Percentiles rank a stretch among this genome's conserved stretches.
phyloP scores from a whole-genome alignment of 345 rosid genomes.

The Linum tenue region DNA sequence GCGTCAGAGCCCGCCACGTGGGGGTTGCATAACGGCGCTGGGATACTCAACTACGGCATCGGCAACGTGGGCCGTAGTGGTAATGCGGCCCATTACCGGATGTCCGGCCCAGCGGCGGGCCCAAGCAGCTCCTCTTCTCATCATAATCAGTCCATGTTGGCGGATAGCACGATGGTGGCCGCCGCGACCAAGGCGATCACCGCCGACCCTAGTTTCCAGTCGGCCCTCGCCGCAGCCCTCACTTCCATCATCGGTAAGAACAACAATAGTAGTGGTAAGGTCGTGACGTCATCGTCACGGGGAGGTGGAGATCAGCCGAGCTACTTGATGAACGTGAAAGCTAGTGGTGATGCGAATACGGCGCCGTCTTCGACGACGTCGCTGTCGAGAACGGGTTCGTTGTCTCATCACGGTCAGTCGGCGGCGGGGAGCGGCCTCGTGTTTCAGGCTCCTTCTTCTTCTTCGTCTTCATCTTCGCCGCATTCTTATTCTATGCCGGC shows the following conservation, averaged over 20 bases:
- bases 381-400: conserved; percentile 6
- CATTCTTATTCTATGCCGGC: too few species aligned
- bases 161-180: conserved; percentile 44
- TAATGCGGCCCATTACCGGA: not conserved
- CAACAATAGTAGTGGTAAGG: not conserved
- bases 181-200: conserved; percentile 67
- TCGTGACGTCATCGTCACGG: conserved; percentile 7
- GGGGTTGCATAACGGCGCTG: conserved; percentile 25
- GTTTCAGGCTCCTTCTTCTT: conserved; percentile 24
- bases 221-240: conserved; percentile 65
- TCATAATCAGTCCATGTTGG: conserved; percentile 21
- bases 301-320: not conserved
- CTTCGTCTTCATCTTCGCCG: conserved; percentile 24
- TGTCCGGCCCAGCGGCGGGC: conserved; percentile 26
- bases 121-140: not conserved
- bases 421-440: conserved; percentile 8
- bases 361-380: conserved; percentile 27
- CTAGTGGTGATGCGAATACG: conserved; percentile 24
- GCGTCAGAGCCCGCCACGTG: conserved; percentile 27
- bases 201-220: conserved; percentile 67
- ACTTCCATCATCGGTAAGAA: conserved; percentile 45
- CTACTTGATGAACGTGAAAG: conserved; percentile 15
- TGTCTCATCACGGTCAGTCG: conserved; percentile 15
- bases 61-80: not conserved
- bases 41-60: conserved; percentile 26